Evolutionary conservation across 768 basidiomycete genomes (phyloP).

Genomic region (Calocera cornea): DNA sequence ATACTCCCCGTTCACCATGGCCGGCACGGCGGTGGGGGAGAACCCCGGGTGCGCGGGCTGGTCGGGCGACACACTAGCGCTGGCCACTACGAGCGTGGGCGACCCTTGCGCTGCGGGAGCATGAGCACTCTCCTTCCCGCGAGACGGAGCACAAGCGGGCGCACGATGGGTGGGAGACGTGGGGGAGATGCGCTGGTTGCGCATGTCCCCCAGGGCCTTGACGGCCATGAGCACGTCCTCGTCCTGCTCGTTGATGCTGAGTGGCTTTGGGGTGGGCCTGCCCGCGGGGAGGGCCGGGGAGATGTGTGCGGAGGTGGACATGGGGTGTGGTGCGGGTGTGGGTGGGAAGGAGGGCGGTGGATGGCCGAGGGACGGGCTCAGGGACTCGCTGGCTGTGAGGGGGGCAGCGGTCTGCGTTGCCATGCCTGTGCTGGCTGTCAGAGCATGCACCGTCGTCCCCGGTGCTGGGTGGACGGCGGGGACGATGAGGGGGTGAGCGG

Average conservation of each 20-base stretch:
- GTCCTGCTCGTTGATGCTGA: slow-evolving; percentile 25
- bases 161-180: slow-evolving; percentile 12
- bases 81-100: too few relatives aligned
- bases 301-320: too few relatives aligned
- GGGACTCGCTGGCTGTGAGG: too few relatives aligned
- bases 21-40: not conserved
- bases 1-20: not conserved
- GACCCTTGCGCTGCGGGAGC: too few relatives aligned
- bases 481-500: not conserved
- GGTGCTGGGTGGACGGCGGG: not conserved
- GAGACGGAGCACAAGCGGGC: not conserved
- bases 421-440: not conserved
- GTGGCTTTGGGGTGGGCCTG: not conserved
- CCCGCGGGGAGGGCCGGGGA: not conserved
- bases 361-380: too few relatives aligned
- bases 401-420: too few relatives aligned
- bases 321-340: too few relatives aligned
- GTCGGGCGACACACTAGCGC: too few relatives aligned
- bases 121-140: too few relatives aligned
- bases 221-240: slow-evolving; percentile 72
- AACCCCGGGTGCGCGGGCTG: not conserved
- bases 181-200: slow-evolving; percentile 29
- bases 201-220: slow-evolving; percentile 64
- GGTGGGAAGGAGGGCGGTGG: too few relatives aligned
- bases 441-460: not conserved